Conservation (phyloP, 1,284 basidiomycete genomes). For the Rhodotorula mucilaginosa region DNA sequence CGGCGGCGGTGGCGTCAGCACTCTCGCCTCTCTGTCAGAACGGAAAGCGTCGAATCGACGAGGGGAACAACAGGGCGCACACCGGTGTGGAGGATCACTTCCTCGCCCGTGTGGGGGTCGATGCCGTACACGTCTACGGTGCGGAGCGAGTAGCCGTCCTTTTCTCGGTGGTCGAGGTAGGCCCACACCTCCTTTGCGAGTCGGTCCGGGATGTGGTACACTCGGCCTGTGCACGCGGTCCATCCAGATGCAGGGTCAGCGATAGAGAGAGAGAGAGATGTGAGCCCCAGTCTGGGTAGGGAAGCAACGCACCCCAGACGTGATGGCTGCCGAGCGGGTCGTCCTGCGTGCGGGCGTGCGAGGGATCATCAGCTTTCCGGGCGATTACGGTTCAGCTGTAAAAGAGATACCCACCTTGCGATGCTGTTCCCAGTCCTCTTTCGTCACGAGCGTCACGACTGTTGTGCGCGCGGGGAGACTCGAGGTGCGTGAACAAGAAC, state of each 20-base stretch:
- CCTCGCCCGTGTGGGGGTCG: slow-evolving; percentile 54
- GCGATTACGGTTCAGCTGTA: too few relatives aligned
- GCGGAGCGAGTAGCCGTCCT: slow-evolving; percentile 75
- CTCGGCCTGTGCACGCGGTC: slow-evolving; percentile 14
- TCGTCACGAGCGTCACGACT: slow-evolving; percentile 34
- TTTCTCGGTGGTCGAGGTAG: slow-evolving; percentile 39
- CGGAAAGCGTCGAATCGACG: too few relatives aligned
- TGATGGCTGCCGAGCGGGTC: slow-evolving; percentile 35
- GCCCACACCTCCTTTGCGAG: slow-evolving; percentile 28
- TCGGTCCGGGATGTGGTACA: slow-evolving; percentile 29
- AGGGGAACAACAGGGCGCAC: slow-evolving; percentile 45
- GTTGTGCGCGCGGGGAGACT: background rate
- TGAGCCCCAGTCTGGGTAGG: slow-evolving; percentile 21
- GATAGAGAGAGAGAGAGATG: too few relatives aligned
- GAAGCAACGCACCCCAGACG: slow-evolving; percentile 29
- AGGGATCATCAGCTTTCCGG: background rate
- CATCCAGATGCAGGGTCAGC: too few relatives aligned
- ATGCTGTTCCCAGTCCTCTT: slow-evolving; percentile 34
- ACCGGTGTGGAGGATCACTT: slow-evolving; percentile 59
- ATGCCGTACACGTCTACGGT: slow-evolving; percentile 62
- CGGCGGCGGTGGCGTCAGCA: too few relatives aligned
- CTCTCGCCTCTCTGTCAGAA: background rate
- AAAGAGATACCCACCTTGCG: slow-evolving; percentile 14
- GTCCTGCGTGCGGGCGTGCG: slow-evolving; percentile 8
- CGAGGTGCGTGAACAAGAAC: too few relatives aligned